A percentile compares a stretch with the other conserved stretches of the same genome.
Evolutionary conservation across 306 rosid genomes (phyloP).

Genomic region (Inga laurina): DNA sequence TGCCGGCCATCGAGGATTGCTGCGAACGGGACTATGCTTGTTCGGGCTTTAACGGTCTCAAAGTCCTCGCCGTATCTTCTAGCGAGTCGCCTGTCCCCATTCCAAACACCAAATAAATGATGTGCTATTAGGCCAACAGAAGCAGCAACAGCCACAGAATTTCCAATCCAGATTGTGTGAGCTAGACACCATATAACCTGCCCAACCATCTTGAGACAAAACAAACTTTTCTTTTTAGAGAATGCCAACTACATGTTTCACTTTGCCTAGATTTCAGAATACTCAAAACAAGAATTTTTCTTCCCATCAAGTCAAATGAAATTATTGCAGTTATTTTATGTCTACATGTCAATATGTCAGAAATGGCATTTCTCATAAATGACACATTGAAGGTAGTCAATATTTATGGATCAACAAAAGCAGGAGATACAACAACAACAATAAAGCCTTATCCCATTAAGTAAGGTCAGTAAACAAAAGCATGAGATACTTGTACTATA

Average conservation of each 20-base stretch:
- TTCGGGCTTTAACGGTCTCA: constrained; percentile 64
- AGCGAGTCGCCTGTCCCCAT: constrained; percentile 82
- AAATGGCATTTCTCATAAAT: neutral
- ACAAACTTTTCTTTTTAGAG: constrained; percentile 24
- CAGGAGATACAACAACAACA: too few species aligned
- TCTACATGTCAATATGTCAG: neutral
- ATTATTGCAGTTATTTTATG: neutral
- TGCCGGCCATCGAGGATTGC: constrained; percentile 92
- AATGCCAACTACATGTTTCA: neutral
- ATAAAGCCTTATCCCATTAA: too few species aligned
- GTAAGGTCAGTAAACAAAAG: neutral
- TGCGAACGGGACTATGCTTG: constrained; percentile 84
- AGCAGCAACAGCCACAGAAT: constrained; percentile 81
- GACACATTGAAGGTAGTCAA: neutral
- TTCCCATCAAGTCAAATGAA: neutral
- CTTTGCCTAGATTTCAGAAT: neutral
- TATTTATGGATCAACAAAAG: neutral
- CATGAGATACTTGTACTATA: neutral
- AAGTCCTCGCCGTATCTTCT: constrained; percentile 64
- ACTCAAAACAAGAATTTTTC: neutral
- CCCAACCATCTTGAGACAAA: constrained; percentile 72
- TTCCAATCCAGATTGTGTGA: constrained; percentile 93
- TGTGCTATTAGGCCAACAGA: constrained; percentile 86
- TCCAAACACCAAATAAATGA: constrained; percentile 94
- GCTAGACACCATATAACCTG: constrained; percentile 97